A percentile compares a stretch with the other conserved stretches of the same genome.
Conservation (phyloP, 2,329 filamentous ascomycete genomes). For the Pyrenochaeta sp. region DNA sequence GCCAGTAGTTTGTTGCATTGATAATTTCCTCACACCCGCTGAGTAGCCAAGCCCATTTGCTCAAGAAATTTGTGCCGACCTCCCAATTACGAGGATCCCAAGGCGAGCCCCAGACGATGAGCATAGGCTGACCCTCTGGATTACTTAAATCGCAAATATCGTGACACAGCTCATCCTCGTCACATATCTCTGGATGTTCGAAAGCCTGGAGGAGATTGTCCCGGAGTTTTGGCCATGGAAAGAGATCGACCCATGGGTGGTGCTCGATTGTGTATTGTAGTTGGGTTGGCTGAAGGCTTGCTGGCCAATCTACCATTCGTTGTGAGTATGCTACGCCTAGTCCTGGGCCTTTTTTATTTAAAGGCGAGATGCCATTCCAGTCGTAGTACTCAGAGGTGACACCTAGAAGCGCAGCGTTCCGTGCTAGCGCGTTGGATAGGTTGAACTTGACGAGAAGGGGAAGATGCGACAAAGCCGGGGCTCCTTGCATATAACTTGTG, state of each 20-base stretch:
- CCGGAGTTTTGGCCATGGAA: conserved; percentile 49
- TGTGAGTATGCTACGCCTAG: background rate
- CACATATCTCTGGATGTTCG: conserved; percentile 33
- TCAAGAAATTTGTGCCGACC: conserved; percentile 54
- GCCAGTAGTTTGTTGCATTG: conserved; percentile 33
- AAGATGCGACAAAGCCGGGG: conserved; percentile 16
- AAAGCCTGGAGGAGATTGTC: conserved; percentile 52
- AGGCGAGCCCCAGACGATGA: conserved; percentile 62
- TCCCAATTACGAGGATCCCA: conserved; percentile 60
- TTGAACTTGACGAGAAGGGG: conserved; percentile 24
- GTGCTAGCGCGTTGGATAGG: conserved; percentile 13
- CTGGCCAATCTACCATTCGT: conserved; percentile 9
- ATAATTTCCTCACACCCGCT: conserved; percentile 51
- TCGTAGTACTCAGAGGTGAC: conserved; percentile 12
- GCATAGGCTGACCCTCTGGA: conserved; percentile 4
- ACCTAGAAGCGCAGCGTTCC: conserved; percentile 18
- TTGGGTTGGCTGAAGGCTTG: conserved; percentile 42
- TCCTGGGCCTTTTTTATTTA: conserved; percentile 12
- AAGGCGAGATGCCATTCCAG: conserved; percentile 24
- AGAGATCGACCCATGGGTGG: conserved; percentile 53
- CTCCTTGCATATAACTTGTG: conserved; percentile 23
- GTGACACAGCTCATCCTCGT: conserved; percentile 29
- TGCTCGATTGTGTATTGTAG: conserved; percentile 50
- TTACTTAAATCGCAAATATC: conserved; percentile 20
- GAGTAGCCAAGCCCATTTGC: conserved; percentile 57